phyloP scores from a whole-genome alignment of 1,284 basidiomycete species.

The Coriolopsis trogii region DNA sequence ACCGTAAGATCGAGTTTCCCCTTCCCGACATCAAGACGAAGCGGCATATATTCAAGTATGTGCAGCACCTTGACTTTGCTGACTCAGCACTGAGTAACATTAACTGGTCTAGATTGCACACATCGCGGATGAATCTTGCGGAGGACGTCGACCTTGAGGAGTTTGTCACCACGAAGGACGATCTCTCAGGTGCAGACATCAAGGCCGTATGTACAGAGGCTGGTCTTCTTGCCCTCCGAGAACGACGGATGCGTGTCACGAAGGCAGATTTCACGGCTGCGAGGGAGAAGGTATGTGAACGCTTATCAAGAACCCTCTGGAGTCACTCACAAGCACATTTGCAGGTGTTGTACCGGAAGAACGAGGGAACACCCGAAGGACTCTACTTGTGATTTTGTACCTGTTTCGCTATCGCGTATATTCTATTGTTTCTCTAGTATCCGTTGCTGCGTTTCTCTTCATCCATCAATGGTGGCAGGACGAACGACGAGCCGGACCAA shows the following conservation, averaged over 20 bases:
- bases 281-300: slow-evolving; percentile 76
- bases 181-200: slow-evolving; percentile 96
- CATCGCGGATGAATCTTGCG: slow-evolving; percentile 91
- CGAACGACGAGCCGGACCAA: too few relatives aligned
- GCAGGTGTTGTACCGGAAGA: slow-evolving; percentile 90
- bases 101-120: slow-evolving; percentile 71
- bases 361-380: slow-evolving; percentile 89
- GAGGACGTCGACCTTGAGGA: slow-evolving; percentile 97
- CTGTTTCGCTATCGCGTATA: slow-evolving; percentile 19
- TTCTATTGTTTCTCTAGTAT: slow-evolving; percentile 16
- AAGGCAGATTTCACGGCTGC: slow-evolving; percentile 90
- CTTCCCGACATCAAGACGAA: slow-evolving; percentile 96
- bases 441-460: background rate
- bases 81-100: background rate
- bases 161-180: slow-evolving; percentile 95
- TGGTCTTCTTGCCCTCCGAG: slow-evolving; percentile 90
- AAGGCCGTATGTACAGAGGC: slow-evolving; percentile 98
- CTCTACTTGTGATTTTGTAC: slow-evolving; percentile 65
- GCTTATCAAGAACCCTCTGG: background rate
- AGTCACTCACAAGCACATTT: slow-evolving; percentile 20
- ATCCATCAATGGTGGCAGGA: background rate
- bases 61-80: slow-evolving; percentile 14
- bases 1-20: slow-evolving; percentile 97
- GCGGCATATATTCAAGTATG: slow-evolving; percentile 93
- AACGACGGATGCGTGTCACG: slow-evolving; percentile 95